phyloP scores from a whole-genome alignment of 768 basidiomycete genomes.

The Mycena kentingensis region DNA sequence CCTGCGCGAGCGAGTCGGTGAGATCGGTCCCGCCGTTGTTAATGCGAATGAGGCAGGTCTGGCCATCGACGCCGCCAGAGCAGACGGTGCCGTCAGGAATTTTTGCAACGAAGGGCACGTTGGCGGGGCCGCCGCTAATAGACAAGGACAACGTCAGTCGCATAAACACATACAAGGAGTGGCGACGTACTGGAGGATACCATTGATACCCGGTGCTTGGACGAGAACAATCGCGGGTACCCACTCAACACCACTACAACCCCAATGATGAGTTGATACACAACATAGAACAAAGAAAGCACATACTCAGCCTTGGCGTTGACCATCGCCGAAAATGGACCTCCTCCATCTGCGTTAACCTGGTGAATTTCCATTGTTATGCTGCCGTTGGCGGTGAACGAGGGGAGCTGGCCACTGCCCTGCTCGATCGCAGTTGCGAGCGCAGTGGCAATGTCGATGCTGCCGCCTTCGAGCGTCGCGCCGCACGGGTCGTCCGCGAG shows the following conservation, averaged over 20 bases:
- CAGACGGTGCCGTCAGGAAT: slow-evolving; percentile 38
- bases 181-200: slow-evolving; percentile 18
- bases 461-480: slow-evolving; percentile 26
- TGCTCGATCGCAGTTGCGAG: slow-evolving; percentile 18
- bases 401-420: slow-evolving; percentile 25
- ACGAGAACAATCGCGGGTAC: slow-evolving; percentile 21
- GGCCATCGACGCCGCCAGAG: slow-evolving; percentile 31
- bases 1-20: slow-evolving; percentile 24
- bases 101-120: slow-evolving; percentile 28
- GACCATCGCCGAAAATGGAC: slow-evolving; percentile 30
- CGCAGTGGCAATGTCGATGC: slow-evolving; percentile 25
- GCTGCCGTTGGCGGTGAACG: slow-evolving; percentile 25
- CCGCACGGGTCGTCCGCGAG: slow-evolving; percentile 27
- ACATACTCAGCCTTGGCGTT: slow-evolving; percentile 28
- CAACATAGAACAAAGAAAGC: background rate
- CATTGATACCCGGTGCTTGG: slow-evolving; percentile 30
- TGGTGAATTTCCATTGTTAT: slow-evolving; percentile 30
- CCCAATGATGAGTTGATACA: background rate
- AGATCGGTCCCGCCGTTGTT: slow-evolving; percentile 31
- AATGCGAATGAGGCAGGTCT: slow-evolving; percentile 39
- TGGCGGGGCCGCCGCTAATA: slow-evolving; percentile 25
- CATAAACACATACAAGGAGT: background rate
- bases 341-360: slow-evolving; percentile 35
- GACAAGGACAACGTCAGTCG: background rate
- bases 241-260: slow-evolving; percentile 25